Evolutionary conservation across 495 filamentous ascomycete species (phyloP), one percentile per base, ranked within the genome.

Genomic region (Talaromyces thailandensis): DNA sequence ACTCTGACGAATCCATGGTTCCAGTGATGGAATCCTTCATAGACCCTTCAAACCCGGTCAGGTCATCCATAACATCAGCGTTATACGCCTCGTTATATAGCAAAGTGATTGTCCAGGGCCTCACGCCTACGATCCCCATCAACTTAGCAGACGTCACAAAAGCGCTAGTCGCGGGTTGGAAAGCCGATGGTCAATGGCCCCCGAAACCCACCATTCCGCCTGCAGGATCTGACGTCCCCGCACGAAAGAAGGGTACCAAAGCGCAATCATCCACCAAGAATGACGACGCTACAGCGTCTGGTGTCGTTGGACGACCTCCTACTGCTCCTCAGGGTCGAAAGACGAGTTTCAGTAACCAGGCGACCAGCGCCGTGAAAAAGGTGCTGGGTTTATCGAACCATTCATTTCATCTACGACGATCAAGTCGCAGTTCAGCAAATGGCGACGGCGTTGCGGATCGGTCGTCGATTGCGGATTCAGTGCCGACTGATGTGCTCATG

Each of bases 111-210:
- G 66, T 90, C 4, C 85, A 94, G 66, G 81, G 81, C 18, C 81
- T 91, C 63, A 87, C 90, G 1, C 93, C 94, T 0, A 85, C 85
- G 1, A 85, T 95, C 9, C 94, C 94, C 16, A 87, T 98, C 63
- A 96, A 96, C 67, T 83, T 98, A 6, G 72, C 79, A 35, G 89
- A 95, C 67, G 82, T 97, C 69, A 85, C 88, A 24, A 81, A 85
- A n/a, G 83, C 89, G 29, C 87, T 93, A 67, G 92, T 98, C 2
- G 82, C 87, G 45, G 94, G 94, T 32, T 98, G 94, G 94, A 93
- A 95, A 72, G 81, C 88, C 50, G 92, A 95, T 68, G 94, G 92
- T 21, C 88, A 96, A 69, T 98, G 94, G 94, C 94, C 94, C 2
- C 91, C 93, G 21, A 88, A 87, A 61, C 31, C 53, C 4, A 60